Conservation (phyloP, 2,329 filamentous ascomycete genomes). For the Neobulgaria alba region DNA sequence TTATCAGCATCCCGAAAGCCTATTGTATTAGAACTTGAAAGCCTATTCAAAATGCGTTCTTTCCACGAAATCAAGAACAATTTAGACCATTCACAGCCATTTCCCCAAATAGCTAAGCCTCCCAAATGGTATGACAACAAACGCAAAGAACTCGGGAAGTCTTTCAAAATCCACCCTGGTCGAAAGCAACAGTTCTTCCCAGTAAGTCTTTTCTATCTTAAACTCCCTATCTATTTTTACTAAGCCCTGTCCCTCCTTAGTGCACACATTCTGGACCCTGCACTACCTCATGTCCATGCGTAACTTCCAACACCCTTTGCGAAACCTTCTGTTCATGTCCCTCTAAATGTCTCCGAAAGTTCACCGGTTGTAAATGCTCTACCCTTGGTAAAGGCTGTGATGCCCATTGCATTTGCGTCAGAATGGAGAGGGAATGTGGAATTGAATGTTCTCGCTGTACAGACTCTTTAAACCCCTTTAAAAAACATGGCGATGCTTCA, state of each 20-base stretch:
- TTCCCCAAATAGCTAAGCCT: too few relatives aligned
- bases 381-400: constrained; percentile 50
- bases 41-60: too few relatives aligned
- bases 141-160: constrained; percentile 18
- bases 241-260: constrained; percentile 33
- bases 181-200: too few relatives aligned
- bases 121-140: constrained; percentile 26
- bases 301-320: constrained; percentile 52
- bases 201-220: too few relatives aligned
- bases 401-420: constrained; percentile 60
- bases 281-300: constrained; percentile 53
- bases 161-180: constrained; percentile 19
- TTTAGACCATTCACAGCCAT: too few relatives aligned
- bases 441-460: constrained; percentile 66
- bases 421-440: constrained; percentile 72
- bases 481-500: too few relatives aligned
- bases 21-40: too few relatives aligned
- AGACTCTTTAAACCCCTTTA: too few relatives aligned
- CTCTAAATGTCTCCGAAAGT: constrained; percentile 53
- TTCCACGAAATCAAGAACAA: too few relatives aligned
- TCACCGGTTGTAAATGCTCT: constrained; percentile 59
- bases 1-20: too few relatives aligned
- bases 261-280: constrained; percentile 65
- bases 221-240: constrained; percentile 47
- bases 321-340: constrained; percentile 64